Base-by-base conservation (phyloP, 2,329 filamentous ascomycete species). In the Phialemoniopsis sp. region DNA sequence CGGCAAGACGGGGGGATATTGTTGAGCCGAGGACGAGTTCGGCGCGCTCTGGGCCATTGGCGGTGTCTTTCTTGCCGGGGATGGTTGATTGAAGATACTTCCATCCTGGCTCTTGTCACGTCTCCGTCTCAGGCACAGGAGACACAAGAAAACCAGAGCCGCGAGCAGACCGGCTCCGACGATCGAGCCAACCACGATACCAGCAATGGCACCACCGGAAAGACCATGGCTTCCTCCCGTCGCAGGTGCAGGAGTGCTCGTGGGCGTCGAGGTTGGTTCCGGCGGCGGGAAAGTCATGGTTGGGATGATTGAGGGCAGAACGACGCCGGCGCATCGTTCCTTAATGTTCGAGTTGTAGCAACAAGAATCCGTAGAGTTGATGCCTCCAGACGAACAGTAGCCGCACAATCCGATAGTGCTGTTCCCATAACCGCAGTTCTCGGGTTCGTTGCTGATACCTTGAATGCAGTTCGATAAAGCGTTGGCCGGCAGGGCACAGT, bases 351-450 rank as follows among this genome's bases (percentile, higher is more conserved):
- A 82, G 52, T 81, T 89, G 55, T 89, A 84, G 62, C 93, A 98
- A 69, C 93, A 98, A 4, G 90, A 94, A 60, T 97, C 91, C 37
- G 91, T 97, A 9, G 89, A 85, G 63, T 97, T 97, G 46, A 83
- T 79, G 19, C 90, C 89, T 52, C 87, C 91, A 7, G 81, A 73
- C 32, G 78, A 76, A 62, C 93, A 98, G 62, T 93, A 96, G 5
- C 83, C 80, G 67, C 93, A 98, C 29, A 98, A 72, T 3, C 90
- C 89, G 40, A 82, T 60, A 8, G 75, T 80, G 59, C 78, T 83
- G 47, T 79, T 76, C 31, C 75, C 78, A 58, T 85, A 98, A 34
- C 93, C 93, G 62, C 93, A 98, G 57, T 97, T 88, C 7, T 82
- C 64, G 2, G 83, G 80, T 66, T 98, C 89, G 54, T 98, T 98